Evolutionary conservation across 1,284 basidiomycete species (phyloP).

Genomic region (Sporisorium sorghi): DNA sequence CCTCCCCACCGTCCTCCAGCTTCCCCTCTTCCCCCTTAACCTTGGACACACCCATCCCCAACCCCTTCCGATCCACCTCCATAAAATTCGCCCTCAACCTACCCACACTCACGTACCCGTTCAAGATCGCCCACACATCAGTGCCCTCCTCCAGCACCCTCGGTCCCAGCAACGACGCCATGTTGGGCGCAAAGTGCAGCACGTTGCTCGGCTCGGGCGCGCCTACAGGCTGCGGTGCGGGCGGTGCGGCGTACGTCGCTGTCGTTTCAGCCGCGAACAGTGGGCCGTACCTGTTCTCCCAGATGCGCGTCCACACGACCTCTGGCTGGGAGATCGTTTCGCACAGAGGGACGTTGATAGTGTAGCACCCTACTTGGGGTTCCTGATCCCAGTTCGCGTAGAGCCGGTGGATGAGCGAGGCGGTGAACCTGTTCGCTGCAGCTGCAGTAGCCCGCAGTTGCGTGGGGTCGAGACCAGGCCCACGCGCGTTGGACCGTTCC

Average conservation of each 20-base stretch:
- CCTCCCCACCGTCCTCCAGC: constrained; percentile 37
- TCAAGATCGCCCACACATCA: constrained; percentile 63
- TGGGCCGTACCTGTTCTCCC: constrained; percentile 59
- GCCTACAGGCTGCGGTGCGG: constrained; percentile 30
- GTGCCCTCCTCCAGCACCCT: constrained; percentile 47
- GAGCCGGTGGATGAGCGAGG: constrained; percentile 51
- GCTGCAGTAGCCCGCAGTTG: constrained; percentile 19
- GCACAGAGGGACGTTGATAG: constrained; percentile 65
- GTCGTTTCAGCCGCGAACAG: constrained; percentile 39
- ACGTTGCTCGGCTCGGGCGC: constrained; percentile 48
- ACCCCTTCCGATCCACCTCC: constrained; percentile 42
- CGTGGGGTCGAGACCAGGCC: constrained; percentile 32
- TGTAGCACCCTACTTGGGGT: constrained; percentile 55
- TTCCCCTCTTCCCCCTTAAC: neutral
- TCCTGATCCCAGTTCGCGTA: constrained; percentile 59
- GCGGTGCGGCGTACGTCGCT: constrained; percentile 23
- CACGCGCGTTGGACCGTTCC: constrained; percentile 24
- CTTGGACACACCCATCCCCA: constrained; percentile 31
- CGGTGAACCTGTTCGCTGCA: constrained; percentile 45
- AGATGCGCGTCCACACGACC: constrained; percentile 64
- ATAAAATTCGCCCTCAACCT: constrained; percentile 56
- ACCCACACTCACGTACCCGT: constrained; percentile 61
- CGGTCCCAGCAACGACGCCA: constrained; percentile 58
- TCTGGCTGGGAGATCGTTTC: constrained; percentile 57
- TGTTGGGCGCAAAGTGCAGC: constrained; percentile 63